Evolutionary conservation across 805 yeast genomes (phyloP), one percentile per base, ranked within the genome.

Genomic region (Barnettozyma vustinii): DNA sequence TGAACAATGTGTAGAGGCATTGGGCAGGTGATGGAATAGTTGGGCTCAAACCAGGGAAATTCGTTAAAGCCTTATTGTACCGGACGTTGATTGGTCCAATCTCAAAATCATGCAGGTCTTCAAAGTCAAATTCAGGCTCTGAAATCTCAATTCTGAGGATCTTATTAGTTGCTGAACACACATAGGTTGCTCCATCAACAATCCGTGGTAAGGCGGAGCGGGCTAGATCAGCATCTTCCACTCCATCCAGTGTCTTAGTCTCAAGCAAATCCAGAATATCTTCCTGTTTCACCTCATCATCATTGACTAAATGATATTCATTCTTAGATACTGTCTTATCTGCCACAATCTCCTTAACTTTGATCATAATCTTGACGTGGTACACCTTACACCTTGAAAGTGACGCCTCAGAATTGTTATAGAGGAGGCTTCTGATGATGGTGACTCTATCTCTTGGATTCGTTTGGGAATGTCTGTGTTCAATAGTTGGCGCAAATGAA

Each of bases 1-100:
- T 80, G 55, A 76, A 73, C 16, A 88, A 58, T 0, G 88, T 83
- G 44, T 70, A 69, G 20, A 85, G 68, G 56, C 95, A 84, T 40
- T 75, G 77, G 0, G 76, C 62, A 3, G 81, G 76, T 3, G 78
- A 66, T 0, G 95, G 91, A 1, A 66, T 41, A 0, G 54, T 48
- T 9, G 62, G 48, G 55, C 62, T 55, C 35, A 63, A 40, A 44
- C 60, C 56, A 41, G 62, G 58, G 45, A 55, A 56, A n/a, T 50
- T 51, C 37, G 51, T 52, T 44, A 61, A 61, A 0, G 71, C 72
- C 5, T 69, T 65, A 13, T 67, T 61, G 53, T 77, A 80, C 55
- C 96, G 71, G 7, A 65, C 60, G 43, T 69, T 70, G 41, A 89
- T 83, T 15, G 70, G 70, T 2, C 70, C 75, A 4, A 68, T 65